These are phyloP conservation scores for Phanerochaete sordida DNA, from an alignment of 768 basidiomycete species.

Conservation along the genomic window DNA sequence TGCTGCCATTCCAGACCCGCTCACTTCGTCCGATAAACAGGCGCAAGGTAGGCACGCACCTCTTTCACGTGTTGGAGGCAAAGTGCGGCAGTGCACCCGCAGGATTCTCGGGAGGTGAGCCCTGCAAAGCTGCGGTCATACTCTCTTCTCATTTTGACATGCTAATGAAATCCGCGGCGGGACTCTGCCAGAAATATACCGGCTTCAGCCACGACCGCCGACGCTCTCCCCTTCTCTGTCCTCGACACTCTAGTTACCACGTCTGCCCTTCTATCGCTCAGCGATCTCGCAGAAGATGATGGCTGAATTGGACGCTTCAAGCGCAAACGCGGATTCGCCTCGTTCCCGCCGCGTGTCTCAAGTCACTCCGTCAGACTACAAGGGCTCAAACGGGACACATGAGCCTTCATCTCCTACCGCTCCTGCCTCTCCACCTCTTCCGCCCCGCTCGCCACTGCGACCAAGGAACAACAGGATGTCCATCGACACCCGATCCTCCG, in stretches of 20 bases:
- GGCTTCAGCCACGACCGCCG: neutral
- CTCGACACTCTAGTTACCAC: neutral
- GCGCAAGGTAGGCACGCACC: slow-evolving; percentile 7
- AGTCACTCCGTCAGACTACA: slow-evolving; percentile 16
- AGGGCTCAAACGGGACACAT: slow-evolving; percentile 10
- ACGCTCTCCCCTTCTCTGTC: neutral
- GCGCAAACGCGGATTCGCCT: slow-evolving; percentile 22
- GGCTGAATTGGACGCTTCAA: slow-evolving; percentile 6
- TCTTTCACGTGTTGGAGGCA: slow-evolving; percentile 9
- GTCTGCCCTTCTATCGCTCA: neutral
- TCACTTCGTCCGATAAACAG: slow-evolving; percentile 10
- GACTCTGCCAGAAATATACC: slow-evolving; percentile 7
- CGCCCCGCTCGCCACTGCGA: slow-evolving; percentile 28
- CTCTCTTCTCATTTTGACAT: neutral
- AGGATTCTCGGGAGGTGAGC: slow-evolving; percentile 10
- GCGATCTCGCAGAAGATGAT: slow-evolving; percentile 1
- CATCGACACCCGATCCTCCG: slow-evolving; percentile 9
- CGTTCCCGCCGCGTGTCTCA: slow-evolving; percentile 31
- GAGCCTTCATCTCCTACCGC: slow-evolving; percentile 17
- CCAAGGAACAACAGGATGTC: slow-evolving; percentile 15
- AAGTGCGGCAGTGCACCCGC: slow-evolving; percentile 4
- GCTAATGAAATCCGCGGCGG: neutral
- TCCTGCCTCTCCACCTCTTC: slow-evolving; percentile 24
- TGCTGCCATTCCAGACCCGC: neutral
- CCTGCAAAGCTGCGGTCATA: slow-evolving; percentile 2